Conservation (phyloP, 805 yeast genomes). For the Ogataea nonfermentans region DNA sequence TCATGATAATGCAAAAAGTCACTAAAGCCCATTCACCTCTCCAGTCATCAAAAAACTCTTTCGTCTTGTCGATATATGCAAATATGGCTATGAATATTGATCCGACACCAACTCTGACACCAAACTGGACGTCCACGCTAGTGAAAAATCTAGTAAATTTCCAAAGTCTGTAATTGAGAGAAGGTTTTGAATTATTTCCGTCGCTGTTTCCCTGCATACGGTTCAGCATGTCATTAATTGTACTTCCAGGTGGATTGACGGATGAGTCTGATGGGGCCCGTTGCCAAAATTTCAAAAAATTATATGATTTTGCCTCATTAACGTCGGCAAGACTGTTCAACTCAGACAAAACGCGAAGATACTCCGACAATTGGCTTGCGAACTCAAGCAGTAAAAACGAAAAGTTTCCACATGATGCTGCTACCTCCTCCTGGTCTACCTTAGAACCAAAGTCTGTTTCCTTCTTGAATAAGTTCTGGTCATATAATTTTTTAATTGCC, state of each 20-base stretch:
- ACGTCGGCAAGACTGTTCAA: conserved; percentile 3
- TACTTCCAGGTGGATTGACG: conserved; percentile 7
- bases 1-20: conserved; percentile 82
- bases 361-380: conserved; percentile 53
- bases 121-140: conserved; percentile 71
- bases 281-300: conserved; percentile 56
- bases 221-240: conserved; percentile 37
- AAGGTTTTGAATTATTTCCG: conserved; percentile 9
- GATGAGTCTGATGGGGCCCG: neutral
- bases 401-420: conserved; percentile 82
- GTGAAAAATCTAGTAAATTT: conserved; percentile 48
- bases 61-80: conserved; percentile 61
- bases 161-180: conserved; percentile 44
- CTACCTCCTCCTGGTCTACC: conserved; percentile 73
- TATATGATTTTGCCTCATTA: conserved; percentile 37
- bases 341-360: conserved; percentile 44
- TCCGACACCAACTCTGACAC: conserved; percentile 76
- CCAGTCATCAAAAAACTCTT: conserved; percentile 58
- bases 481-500: conserved; percentile 58
- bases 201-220: conserved; percentile 11
- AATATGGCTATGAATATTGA: conserved; percentile 63
- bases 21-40: conserved; percentile 83
- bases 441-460: conserved; percentile 39
- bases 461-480: conserved; percentile 48
- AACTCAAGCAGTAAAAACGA: conserved; percentile 62